Evolutionary conservation across 208 protist genomes (phyloP), one percentile per base, ranked within the genome.

Genomic region (Wallacemonas collosoma): DNA sequence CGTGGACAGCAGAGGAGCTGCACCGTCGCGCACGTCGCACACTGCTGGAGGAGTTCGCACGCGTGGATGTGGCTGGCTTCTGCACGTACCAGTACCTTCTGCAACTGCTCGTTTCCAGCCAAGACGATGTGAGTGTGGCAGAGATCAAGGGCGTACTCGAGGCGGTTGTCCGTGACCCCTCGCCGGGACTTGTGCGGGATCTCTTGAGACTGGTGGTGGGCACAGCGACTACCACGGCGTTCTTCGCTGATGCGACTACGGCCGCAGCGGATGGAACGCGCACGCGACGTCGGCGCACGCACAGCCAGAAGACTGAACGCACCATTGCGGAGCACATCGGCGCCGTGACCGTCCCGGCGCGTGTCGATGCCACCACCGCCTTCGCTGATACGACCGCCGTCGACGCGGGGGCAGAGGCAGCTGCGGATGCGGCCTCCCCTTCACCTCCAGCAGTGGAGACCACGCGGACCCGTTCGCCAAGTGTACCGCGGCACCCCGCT

Each of bases 121-220:
- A 62, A 38, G 56, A 62, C 56, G 56, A 62, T 38, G 56, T 62
- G 17, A 62, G 56, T 38, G 56, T 62, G 17, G 56, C 4, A 5
- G 56, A 62, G 56, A 43, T 62, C 56, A 38, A 62, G 35, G 56
- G 8, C 36, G 56, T 82, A 54, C 68, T 68, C 12, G 63, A 17
- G 35, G 2, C 51, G 1, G 72, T 77, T 55, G 50, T 74, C 35
- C 71, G 77, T 2, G 71, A 73, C 15, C 15, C 56, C 36, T 51
- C n/a, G 35, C 68, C 68, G 45, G 4, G 47, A 17, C 68, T 82
- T n/a, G 41, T 71, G 9, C 15, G 63, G 55, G 57, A 82, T 7
- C 72, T 73, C 38, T 3, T 82, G 17, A 41, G 66, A n/a, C 71
- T 73, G n/a, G 38, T 76, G 26, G 67, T 73, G 40, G 65, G 40